Evolutionary conservation across 148 eudicot species (phyloP), one percentile per base, ranked within the genome.

Genomic region (Dysphania ambrosioides): DNA sequence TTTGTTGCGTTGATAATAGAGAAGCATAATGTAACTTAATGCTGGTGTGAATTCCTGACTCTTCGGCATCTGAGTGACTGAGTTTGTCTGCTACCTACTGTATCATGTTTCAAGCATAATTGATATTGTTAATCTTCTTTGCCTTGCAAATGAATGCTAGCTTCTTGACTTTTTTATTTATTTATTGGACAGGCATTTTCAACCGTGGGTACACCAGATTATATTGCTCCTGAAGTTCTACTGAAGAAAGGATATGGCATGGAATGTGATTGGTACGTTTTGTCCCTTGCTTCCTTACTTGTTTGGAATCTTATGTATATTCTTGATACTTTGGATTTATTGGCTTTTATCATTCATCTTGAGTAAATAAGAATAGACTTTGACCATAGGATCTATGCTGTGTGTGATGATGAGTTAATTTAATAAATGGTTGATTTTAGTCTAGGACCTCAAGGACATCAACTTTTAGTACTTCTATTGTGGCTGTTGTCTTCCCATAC

Each of bases 201-300:
- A 79, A 94, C 98, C 21, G 98, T 94, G 62, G 98, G 98, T 63
- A 94, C 98, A 26, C 98, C 98, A 19, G 98, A 94, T 80, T 94
- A 94, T 81, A 94, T 94, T 87, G 98, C 98, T 74, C 98, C 98
- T 23, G 98, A 93, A 76, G 98, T 93, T 69, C 80, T 91, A 73
- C 71, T 91, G 85, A 93, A 89, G 91, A 93, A 87, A 78, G 98
- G 98, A 83, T 93, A 93, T 80, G 91, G 97, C 76, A 84, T 94
- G 91, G 98, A 94, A 80, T 94, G 98, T 88, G 98, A 94, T 81
- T 94, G 98, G 98, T 94, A 79, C 84, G 93, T 77, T 66, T 68
- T 40, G 19, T 70, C 47, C 13, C 41, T 24, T 74, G 38, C 12
- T 41, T 47, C 53, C 29, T 49, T 34, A 31, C 56, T 58, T 72